Conservation (phyloP, 75 land plant genomes). For the Azolla pinnata region DNA sequence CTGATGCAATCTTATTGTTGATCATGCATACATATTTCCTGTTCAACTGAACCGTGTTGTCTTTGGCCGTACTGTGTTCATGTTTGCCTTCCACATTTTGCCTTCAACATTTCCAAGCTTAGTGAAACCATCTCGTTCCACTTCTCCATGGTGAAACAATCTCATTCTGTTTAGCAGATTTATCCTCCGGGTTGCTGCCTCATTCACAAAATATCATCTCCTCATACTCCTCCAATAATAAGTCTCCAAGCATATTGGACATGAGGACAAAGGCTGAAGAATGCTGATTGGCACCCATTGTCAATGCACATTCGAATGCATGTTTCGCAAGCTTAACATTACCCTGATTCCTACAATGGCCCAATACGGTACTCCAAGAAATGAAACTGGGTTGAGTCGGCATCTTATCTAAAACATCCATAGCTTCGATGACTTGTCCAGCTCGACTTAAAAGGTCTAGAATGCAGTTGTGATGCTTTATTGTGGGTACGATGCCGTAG, state of each 20-base stretch:
- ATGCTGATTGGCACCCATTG: slow-evolving; percentile 21
- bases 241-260: slow-evolving; percentile 24
- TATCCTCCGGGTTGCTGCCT: no score
- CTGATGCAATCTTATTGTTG: no score
- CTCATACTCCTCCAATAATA: background rate
- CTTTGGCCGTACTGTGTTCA: no score
- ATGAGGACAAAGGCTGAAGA: slow-evolving; percentile 23
- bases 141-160: no score
- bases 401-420: slow-evolving; percentile 31
- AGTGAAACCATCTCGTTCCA: no score
- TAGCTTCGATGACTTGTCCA: slow-evolving; percentile 27
- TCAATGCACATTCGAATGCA: slow-evolving; percentile 21
- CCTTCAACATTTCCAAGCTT: no score
- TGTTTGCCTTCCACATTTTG: no score
- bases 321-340: slow-evolving; percentile 25
- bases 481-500: slow-evolving; percentile 25
- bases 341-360: slow-evolving; percentile 32
- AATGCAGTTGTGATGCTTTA: slow-evolving; percentile 40
- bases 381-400: slow-evolving; percentile 25
- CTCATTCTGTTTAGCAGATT: no score
- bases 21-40: no score
- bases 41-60: no score
- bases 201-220: no score
- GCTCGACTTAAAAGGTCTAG: slow-evolving; percentile 43
- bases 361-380: slow-evolving; percentile 36